Conservation (phyloP, 2,329 filamentous ascomycete genomes). For the Colletotrichum nymphaeae region DNA sequence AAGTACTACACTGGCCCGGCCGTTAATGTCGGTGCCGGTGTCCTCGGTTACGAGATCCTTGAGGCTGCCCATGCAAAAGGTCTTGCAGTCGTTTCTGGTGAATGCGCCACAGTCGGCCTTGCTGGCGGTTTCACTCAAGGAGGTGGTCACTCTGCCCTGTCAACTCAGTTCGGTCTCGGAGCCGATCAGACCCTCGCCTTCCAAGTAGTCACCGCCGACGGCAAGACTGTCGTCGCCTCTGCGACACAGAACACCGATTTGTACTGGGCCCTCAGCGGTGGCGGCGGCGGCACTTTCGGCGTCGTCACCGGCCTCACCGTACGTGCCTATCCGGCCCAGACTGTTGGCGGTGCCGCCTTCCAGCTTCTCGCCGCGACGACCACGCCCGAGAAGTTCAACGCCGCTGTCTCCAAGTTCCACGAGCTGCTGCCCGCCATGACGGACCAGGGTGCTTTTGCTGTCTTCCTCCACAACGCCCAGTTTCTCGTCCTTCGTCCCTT, state of each 20-base stretch:
- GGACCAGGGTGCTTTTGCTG: conserved; percentile 60
- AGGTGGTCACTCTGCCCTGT: conserved; percentile 57
- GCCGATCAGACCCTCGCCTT: conserved; percentile 61
- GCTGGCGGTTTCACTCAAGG: conserved; percentile 61
- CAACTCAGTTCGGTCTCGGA: conserved; percentile 55
- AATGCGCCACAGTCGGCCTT: conserved; percentile 41
- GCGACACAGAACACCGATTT: conserved; percentile 57
- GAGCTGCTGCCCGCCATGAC: conserved; percentile 56
- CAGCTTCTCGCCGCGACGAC: conserved; percentile 45
- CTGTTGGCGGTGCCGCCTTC: conserved; percentile 57
- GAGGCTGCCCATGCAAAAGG: conserved; percentile 46
- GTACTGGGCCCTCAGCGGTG: conserved; percentile 65
- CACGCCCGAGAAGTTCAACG: conserved; percentile 56
- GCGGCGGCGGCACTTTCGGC: conserved; percentile 64
- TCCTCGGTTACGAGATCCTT: conserved; percentile 59
- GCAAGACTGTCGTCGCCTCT: conserved; percentile 54
- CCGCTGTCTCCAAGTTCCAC: conserved; percentile 56
- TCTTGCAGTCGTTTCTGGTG: conserved; percentile 32
- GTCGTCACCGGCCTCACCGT: conserved; percentile 62
- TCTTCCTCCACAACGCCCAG: conserved; percentile 59
- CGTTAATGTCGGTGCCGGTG: conserved; percentile 64
- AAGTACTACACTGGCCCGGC: conserved; percentile 61
- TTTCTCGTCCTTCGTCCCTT: conserved; percentile 54
- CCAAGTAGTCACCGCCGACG: conserved; percentile 57
- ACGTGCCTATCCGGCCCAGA: conserved; percentile 57